Evolutionary conservation across 148 eudicot species (phyloP).

Genomic region (Pouteria glomerata): DNA sequence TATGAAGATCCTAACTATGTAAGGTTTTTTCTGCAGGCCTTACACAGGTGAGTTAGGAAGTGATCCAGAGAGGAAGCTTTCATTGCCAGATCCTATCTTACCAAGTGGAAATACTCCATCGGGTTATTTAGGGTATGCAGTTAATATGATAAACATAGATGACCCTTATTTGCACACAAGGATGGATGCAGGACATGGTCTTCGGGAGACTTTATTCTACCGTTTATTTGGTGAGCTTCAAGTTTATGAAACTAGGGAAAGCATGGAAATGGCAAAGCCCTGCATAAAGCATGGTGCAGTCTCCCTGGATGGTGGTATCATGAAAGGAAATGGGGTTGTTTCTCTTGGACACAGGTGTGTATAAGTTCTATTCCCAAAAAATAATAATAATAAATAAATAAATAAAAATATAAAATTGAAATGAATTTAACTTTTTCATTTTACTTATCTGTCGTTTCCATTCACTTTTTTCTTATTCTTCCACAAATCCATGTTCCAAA

Average conservation of each 20-base stretch:
- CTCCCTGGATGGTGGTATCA: conserved; percentile 67
- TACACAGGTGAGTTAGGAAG: conserved; percentile 16
- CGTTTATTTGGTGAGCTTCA: conserved; percentile 65
- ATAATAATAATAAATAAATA: not conserved
- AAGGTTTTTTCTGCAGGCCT: conserved; percentile 27
- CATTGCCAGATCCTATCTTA: conserved; percentile 34
- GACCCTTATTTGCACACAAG: conserved; percentile 20
- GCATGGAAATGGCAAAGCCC: conserved; percentile 39
- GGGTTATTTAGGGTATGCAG: conserved; percentile 67
- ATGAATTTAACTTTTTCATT: no score
- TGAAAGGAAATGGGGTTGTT: conserved; percentile 45
- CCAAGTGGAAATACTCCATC: conserved; percentile 36
- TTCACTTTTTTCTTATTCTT: not conserved
- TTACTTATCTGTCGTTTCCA: not conserved
- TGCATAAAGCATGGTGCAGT: conserved; percentile 50
- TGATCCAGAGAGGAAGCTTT: conserved; percentile 39
- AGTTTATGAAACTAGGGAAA: conserved; percentile 47
- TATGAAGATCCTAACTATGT: not conserved
- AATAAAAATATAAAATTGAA: no score
- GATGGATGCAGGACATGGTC: conserved; percentile 38
- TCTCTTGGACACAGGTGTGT: conserved; percentile 43
- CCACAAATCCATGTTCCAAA: not conserved
- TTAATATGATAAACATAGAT: conserved; percentile 46
- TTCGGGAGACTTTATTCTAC: conserved; percentile 68
- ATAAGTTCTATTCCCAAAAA: no score